Evolutionary conservation across 192 early-diverging fungal species (phyloP).

Genomic region (Linnemannia schmuckeri): DNA sequence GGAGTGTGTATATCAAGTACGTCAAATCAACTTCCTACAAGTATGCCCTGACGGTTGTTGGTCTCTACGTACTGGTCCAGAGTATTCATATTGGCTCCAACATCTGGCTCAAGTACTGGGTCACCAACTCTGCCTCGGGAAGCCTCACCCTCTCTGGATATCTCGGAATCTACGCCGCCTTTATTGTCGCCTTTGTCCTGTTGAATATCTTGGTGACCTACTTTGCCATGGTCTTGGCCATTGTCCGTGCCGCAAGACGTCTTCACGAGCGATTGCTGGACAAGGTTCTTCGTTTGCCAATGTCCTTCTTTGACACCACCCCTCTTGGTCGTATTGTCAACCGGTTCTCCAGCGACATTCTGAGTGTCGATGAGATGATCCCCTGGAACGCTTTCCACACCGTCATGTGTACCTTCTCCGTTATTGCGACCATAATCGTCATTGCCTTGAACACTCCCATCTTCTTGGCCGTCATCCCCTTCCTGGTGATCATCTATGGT

Average conservation of each 20-base stretch:
- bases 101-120: conserved; percentile 82
- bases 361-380: conserved; percentile 79
- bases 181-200: conserved; percentile 17
- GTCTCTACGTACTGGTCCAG: conserved; percentile 54
- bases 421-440: conserved; percentile 56
- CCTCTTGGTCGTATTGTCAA: conserved; percentile 90
- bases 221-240: conserved; percentile 31
- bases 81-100: conserved; percentile 55
- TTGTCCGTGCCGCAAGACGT: conserved; percentile 70
- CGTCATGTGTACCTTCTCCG: conserved; percentile 45
- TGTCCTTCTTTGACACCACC: conserved; percentile 72
- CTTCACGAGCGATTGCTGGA: conserved; percentile 75
- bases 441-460: conserved; percentile 60
- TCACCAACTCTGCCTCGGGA: background rate
- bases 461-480: conserved; percentile 64
- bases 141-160: conserved; percentile 6
- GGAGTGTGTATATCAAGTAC: conserved; percentile 85
- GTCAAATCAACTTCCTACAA: conserved; percentile 74
- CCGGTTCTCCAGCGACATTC: conserved; percentile 90
- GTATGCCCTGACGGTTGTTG: conserved; percentile 66
- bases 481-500: conserved; percentile 62
- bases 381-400: conserved; percentile 63
- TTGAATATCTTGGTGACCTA: conserved; percentile 22
- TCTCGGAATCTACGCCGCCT: conserved; percentile 35
- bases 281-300: conserved; percentile 72